Conservation (phyloP, 805 yeast genomes). For the Wickerhamiella allomyrinae region DNA sequence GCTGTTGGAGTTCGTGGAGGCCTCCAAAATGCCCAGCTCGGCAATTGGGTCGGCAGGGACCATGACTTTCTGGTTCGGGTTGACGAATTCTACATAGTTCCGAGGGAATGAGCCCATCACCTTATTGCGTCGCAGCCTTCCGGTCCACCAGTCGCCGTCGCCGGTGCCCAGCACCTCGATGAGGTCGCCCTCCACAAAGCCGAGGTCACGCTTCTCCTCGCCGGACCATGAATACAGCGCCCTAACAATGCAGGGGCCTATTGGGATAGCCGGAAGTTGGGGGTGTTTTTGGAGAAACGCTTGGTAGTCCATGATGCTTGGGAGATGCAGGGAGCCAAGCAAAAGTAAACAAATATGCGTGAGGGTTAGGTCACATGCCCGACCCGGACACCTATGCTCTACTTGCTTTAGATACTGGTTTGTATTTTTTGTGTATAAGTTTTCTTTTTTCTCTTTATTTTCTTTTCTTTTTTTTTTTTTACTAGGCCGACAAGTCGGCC, state of each 20-base stretch:
- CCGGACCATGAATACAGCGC: constrained; percentile 94
- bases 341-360: neutral
- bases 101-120: constrained; percentile 78
- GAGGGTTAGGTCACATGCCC: neutral
- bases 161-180: constrained; percentile 69
- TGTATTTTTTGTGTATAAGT: no score
- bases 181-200: constrained; percentile 85
- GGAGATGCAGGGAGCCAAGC: no score
- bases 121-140: constrained; percentile 62
- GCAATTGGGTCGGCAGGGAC: constrained; percentile 7
- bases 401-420: no score
- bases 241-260: constrained; percentile 53
- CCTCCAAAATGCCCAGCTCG: neutral
- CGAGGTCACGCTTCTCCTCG: constrained; percentile 74
- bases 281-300: neutral
- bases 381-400: no score
- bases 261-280: constrained; percentile 9
- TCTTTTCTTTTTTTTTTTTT: no score
- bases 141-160: constrained; percentile 90
- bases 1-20: constrained; percentile 1
- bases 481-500: no score
- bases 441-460: no score
- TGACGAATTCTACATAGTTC: constrained; percentile 57
- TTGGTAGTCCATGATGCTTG: constrained; percentile 2
- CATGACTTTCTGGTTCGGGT: constrained; percentile 15